phyloP scores from a whole-genome alignment of 139 green algal genomes.

The Haematococcus sp. region DNA sequence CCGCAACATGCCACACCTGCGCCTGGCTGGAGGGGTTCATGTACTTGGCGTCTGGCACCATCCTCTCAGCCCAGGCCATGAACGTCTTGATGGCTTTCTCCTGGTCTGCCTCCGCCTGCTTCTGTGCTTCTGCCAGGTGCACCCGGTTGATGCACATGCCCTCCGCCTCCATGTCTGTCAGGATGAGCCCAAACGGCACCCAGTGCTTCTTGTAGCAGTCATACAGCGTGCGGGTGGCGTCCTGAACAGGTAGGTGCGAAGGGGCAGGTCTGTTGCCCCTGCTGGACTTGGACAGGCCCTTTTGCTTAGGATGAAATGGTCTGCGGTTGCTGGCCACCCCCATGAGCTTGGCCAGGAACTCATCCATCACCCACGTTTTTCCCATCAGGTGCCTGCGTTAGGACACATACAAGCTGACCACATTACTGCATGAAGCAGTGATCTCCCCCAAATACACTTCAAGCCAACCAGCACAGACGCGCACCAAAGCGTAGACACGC shows the following conservation, averaged over 20 bases:
- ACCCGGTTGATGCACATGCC: slow-evolving; percentile 61
- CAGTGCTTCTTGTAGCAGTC: slow-evolving; percentile 51
- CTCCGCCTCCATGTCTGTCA: slow-evolving; percentile 92
- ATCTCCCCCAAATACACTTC: too few species aligned
- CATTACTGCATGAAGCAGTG: too few species aligned
- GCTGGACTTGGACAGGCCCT: too few species aligned
- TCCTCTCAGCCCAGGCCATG: slow-evolving; percentile 61
- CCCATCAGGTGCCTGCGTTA: too few species aligned
- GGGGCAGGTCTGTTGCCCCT: too few species aligned
- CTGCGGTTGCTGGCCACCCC: too few species aligned
- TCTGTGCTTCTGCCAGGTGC: slow-evolving; percentile 31
- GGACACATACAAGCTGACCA: too few species aligned
- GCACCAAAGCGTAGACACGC: too few species aligned
- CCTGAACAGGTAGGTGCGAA: too few species aligned
- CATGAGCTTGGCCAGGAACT: slow-evolving; percentile 18
- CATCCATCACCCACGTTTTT: slow-evolving; percentile 24
- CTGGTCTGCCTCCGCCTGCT: slow-evolving; percentile 55
- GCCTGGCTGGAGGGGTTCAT: slow-evolving; percentile 69
- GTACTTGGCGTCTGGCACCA: slow-evolving; percentile 44
- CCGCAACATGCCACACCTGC: slow-evolving; percentile 9
- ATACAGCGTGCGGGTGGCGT: not conserved
- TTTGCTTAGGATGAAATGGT: too few species aligned
- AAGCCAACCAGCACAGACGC: too few species aligned
- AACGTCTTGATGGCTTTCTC: slow-evolving; percentile 60
- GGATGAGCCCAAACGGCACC: slow-evolving; percentile 84